These are phyloP conservation scores for Lentinus tigrinus DNA, from an alignment of 768 basidiomycete species.

Conservation along the genomic window DNA sequence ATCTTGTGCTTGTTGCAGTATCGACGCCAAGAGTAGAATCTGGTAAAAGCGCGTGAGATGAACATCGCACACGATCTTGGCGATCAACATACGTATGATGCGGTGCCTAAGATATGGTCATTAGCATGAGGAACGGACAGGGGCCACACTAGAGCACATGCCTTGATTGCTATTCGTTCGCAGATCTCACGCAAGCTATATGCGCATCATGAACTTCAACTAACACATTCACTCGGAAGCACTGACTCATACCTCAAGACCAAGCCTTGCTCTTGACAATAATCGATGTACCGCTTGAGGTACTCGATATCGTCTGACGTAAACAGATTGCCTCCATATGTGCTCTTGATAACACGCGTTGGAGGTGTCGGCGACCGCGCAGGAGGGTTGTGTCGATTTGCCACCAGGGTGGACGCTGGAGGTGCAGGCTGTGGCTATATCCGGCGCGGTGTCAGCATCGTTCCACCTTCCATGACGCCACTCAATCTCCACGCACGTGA, in stretches of 20 bases:
- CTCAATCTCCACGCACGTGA: constrained; percentile 37
- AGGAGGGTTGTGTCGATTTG: constrained; percentile 61
- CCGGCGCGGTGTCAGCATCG: background rate
- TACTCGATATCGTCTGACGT: constrained; percentile 82
- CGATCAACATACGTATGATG: constrained; percentile 72
- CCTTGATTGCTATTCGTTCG: constrained; percentile 83
- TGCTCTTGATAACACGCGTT: constrained; percentile 80
- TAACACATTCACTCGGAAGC: background rate
- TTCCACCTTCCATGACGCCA: background rate
- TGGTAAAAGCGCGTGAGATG: constrained; percentile 27
- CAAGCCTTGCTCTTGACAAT: constrained; percentile 84
- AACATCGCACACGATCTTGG: background rate
- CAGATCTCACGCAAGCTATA: constrained; percentile 77
- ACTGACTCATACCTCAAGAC: constrained; percentile 59
- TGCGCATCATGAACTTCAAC: background rate
- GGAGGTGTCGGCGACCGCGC: constrained; percentile 85
- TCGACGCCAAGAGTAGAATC: constrained; percentile 88
- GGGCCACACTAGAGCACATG: constrained; percentile 25
- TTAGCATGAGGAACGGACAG: background rate
- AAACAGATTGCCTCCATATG: constrained; percentile 86
- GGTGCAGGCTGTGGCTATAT: constrained; percentile 52
- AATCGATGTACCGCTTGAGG: constrained; percentile 86
- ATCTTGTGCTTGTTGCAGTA: constrained; percentile 95
- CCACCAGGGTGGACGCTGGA: constrained; percentile 63
- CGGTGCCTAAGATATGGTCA: constrained; percentile 53